Base-by-base conservation (phyloP, 345 rosid species). In the Orychophragmus violaceus region DNA sequence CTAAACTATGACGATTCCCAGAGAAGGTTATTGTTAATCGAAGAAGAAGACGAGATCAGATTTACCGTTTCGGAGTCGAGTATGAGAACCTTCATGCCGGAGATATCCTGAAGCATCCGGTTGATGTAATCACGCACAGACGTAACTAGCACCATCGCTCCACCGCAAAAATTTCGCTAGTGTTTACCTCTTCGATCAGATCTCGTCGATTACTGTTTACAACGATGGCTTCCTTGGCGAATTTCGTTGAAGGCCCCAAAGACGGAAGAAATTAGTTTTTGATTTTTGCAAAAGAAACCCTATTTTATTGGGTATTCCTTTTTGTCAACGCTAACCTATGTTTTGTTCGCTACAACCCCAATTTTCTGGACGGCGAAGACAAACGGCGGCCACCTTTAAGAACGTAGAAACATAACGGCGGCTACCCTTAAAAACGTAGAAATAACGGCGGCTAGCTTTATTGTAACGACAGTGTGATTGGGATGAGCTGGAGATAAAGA, bases 1-100 rank as follows among this genome's bases (percentile, higher is more conserved):
- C n/a, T 27, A 4, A 56, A 22, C 7, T 18, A 49, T 6, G 42
- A 53, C 48, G 18, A 55, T 24, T 71, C 2, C 42, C 28, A 12
- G 63, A 42, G 62, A 30, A 36, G 17, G 14, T 2, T 27, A 6
- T 41, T 42, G 35, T 3, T 11, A 48, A 62, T 54, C 30, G 24
- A 24, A 29, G 41, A 12, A 18, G 52, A 51, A 33, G 13, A n/a
- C n/a, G n/a, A n/a, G n/a, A n/a, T 58, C 62, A 19, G 35, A 65
- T 14, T 8, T 71, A 94, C 99, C 87, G 99, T 94, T 74, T 94
- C 96, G 45, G 92, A 82, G 70, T 94, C 99, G 56, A 90, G 97
- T 65, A 94, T 85, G 79, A 94, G 97, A 61, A 94, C 99, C 76
- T 94, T 90, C 99, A 94, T 94, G 82, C 99, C 99, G 79, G 97